A percentile compares a stretch with the other conserved stretches of the same genome.
These are phyloP conservation scores for Blastobotrys peoriensis DNA, from an alignment of 805 yeast genomes.

Conservation along the genomic window DNA sequence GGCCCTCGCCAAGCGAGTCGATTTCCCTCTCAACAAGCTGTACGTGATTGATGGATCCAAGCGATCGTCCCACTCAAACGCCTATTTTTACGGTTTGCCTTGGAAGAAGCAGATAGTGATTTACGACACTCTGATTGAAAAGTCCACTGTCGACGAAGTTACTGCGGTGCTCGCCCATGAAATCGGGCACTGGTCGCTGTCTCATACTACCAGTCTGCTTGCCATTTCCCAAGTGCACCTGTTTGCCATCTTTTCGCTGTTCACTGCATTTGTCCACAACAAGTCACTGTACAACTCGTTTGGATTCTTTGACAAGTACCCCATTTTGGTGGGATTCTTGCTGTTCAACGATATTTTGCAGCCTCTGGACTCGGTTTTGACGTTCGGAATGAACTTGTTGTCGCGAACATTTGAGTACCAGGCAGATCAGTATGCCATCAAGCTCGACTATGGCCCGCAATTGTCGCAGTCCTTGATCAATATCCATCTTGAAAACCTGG, in stretches of 20 bases:
- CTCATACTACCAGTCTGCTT: constrained; percentile 78
- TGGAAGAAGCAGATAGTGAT: constrained; percentile 95
- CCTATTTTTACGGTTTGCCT: constrained; percentile 93
- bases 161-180: constrained; percentile 98
- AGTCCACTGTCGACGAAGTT: constrained; percentile 69
- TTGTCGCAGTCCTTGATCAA: constrained; percentile 68
- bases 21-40: constrained; percentile 81
- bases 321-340: constrained; percentile 74
- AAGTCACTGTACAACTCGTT: constrained; percentile 69
- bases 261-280: constrained; percentile 77
- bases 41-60: constrained; percentile 95
- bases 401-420: constrained; percentile 88
- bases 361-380: constrained; percentile 67
- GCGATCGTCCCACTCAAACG: constrained; percentile 94
- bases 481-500: constrained; percentile 72
- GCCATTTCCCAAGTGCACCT: constrained; percentile 58
- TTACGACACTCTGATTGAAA: constrained; percentile 82
- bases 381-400: constrained; percentile 60
- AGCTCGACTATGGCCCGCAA: constrained; percentile 62
- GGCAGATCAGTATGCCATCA: constrained; percentile 83
- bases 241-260: constrained; percentile 60
- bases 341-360: constrained; percentile 71
- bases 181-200: constrained; percentile 94
- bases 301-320: constrained; percentile 64
- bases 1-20: constrained; percentile 62